Base-by-base conservation (phyloP, 768 basidiomycete genomes). In the Hydnum rufescens region DNA sequence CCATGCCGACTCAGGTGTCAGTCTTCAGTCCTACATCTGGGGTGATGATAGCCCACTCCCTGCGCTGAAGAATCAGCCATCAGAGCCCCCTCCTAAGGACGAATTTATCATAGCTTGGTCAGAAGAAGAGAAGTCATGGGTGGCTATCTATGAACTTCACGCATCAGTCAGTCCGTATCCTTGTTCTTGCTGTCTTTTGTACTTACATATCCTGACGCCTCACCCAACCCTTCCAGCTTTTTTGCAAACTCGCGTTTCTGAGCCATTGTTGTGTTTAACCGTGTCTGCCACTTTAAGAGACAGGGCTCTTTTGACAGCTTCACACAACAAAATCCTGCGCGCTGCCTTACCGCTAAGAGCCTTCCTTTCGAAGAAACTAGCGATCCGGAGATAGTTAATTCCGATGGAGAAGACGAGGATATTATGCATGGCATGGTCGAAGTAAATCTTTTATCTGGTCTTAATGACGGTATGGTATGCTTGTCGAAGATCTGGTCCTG, bases 201-300 rank as follows among this genome's bases (percentile, higher is more conserved):
- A 25, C n/a, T 25, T 43, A 42, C 32, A 53, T 34, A 34, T 28
- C 31, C 26, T 31, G 16, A 36, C n/a, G 36, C n/a, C n/a, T n/a
- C n/a, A n/a, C n/a, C n/a, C 28, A 51, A 53, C 54, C 53, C 49
- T 57, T 44, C 55, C 16, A 90, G 87, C 82, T 0, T 90, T 80
- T 62, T 65, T 89, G 28, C 73, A 78, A 30, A 75, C 87, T 16
- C 69, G 72, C 31, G 74, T 81, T 47, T 59, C 68, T 2, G 76
- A 89, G 55, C 89, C 89, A 5, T 64, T 93, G 6, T 72, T 95
- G 26, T 88, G 82, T 59, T 65, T 95, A 28, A 95, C 89, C 0
- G 71, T 80, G 3, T 87, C 84, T 2, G 72, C 78, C n/a, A 95
- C 89, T 0, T 67, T 93, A n/a, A 75, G 89, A 48, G 86, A 92